A percentile compares a stretch with the other conserved stretches of the same genome.
These are phyloP conservation scores for Tolypocladium album DNA, from an alignment of 2,329 filamentous ascomycete genomes.

Conservation along the genomic window DNA sequence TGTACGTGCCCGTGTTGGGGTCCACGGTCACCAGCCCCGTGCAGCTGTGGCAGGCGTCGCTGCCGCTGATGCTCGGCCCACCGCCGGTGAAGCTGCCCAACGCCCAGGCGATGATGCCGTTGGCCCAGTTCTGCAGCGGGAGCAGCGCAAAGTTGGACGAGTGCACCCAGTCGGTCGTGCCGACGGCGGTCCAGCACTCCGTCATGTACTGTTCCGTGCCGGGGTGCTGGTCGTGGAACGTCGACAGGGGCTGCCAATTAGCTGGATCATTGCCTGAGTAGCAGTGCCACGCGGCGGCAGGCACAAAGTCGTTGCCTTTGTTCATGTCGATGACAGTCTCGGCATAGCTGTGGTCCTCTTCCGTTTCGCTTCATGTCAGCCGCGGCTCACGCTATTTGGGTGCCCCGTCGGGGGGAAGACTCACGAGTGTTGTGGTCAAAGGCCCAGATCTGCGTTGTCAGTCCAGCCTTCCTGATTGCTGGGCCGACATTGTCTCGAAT, in stretches of 20 bases:
- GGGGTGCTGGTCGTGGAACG: constrained; percentile 29
- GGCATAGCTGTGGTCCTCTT: constrained; percentile 24
- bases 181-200: constrained; percentile 33
- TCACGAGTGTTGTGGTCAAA: constrained; percentile 26
- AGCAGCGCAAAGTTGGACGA: constrained; percentile 31
- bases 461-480: constrained; percentile 23
- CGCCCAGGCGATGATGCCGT: constrained; percentile 32
- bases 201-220: constrained; percentile 34
- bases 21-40: constrained; percentile 47
- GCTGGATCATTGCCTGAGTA: constrained; percentile 19
- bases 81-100: constrained; percentile 30
- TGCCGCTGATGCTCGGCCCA: constrained; percentile 29
- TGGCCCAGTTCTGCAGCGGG: constrained; percentile 37
- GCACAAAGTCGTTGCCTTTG: constrained; percentile 14
- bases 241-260: constrained; percentile 24
- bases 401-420: background rate
- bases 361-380: background rate
- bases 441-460: constrained; percentile 34
- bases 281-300: constrained; percentile 29
- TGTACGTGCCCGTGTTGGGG: constrained; percentile 26
- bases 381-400: background rate
- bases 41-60: constrained; percentile 28
- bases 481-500: constrained; percentile 28
- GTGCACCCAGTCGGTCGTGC: constrained; percentile 31
- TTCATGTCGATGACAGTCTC: constrained; percentile 24